Percentiles rank a stretch among this genome's conserved stretches.
These are phyloP conservation scores for Penicillium cinerascens DNA, from an alignment of 495 filamentous ascomycete species.

Conservation along the genomic window DNA sequence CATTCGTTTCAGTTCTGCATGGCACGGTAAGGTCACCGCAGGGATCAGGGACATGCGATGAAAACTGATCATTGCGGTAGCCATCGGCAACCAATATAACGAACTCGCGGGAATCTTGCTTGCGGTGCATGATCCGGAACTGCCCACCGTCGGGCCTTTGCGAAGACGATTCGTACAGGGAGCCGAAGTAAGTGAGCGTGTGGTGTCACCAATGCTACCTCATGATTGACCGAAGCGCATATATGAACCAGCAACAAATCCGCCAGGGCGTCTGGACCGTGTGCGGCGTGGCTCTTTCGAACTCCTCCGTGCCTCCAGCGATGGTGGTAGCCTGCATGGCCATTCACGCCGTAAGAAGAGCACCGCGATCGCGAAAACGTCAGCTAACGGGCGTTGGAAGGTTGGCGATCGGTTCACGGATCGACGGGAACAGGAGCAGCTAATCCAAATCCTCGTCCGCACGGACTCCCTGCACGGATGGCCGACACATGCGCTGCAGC, in stretches of 20 bases:
- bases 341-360: slow-evolving; percentile 21
- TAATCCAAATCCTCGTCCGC: slow-evolving; percentile 20
- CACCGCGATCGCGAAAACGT: neutral
- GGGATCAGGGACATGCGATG: neutral
- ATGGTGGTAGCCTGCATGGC: slow-evolving; percentile 29
- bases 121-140: slow-evolving; percentile 18
- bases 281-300: slow-evolving; percentile 25
- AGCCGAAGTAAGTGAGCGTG: slow-evolving; percentile 17
- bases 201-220: neutral
- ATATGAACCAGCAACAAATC: slow-evolving; percentile 10
- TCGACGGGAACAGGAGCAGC: slow-evolving; percentile 19
- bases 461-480: slow-evolving; percentile 21
- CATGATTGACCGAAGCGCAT: neutral
- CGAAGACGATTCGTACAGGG: slow-evolving; percentile 13
- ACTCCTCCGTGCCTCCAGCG: slow-evolving; percentile 19
- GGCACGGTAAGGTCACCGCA: slow-evolving; percentile 16
- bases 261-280: slow-evolving; percentile 25
- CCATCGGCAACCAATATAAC: slow-evolving; percentile 23
- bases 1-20: slow-evolving; percentile 23
- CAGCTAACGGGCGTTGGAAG: slow-evolving; percentile 5
- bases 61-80: slow-evolving; percentile 1
- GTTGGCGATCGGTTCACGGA: slow-evolving; percentile 26
- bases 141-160: slow-evolving; percentile 21
- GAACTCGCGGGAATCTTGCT: slow-evolving; percentile 20
- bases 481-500: slow-evolving; percentile 24